Evolutionary conservation across 1,284 basidiomycete genomes (phyloP).

Genomic region (Trichosporon sp.): DNA sequence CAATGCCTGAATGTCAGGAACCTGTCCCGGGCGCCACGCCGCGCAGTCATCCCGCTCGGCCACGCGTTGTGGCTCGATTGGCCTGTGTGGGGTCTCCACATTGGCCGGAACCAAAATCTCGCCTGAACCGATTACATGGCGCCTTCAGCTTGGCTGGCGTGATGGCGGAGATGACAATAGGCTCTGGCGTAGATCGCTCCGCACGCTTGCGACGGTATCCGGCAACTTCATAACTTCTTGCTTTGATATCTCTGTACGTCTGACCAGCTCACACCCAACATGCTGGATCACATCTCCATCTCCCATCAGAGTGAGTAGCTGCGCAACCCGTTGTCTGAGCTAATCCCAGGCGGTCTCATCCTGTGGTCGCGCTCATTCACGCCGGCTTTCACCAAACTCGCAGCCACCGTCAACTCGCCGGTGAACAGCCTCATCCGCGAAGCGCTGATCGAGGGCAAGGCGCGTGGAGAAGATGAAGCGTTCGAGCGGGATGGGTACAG

Average conservation of each 20-base stretch:
- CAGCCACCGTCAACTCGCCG: slow-evolving; percentile 71
- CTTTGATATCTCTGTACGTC: too few relatives aligned
- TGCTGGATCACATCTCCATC: slow-evolving; percentile 85
- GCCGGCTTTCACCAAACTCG: slow-evolving; percentile 67
- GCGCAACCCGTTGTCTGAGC: background rate
- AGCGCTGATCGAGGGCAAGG: slow-evolving; percentile 72
- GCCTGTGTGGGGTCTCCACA: background rate
- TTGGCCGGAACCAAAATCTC: background rate
- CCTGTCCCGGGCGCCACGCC: background rate
- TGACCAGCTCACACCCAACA: slow-evolving; percentile 36
- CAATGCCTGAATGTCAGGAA: too few relatives aligned
- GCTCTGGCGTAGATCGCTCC: background rate
- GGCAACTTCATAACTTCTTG: background rate
- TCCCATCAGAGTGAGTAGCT: slow-evolving; percentile 67
- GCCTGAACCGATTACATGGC: background rate
- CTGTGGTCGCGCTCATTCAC: slow-evolving; percentile 91
- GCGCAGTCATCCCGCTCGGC: background rate
- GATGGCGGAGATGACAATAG: background rate
- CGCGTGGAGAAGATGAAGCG: slow-evolving; percentile 56
- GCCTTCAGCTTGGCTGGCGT: background rate
- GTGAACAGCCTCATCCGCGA: slow-evolving; percentile 85
- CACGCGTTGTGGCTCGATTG: background rate
- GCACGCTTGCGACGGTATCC: background rate
- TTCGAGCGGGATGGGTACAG: slow-evolving; percentile 89
- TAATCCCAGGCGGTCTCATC: slow-evolving; percentile 70